Base-by-base conservation (phyloP, 331 rosid species). In the Quercus tomentella region DNA sequence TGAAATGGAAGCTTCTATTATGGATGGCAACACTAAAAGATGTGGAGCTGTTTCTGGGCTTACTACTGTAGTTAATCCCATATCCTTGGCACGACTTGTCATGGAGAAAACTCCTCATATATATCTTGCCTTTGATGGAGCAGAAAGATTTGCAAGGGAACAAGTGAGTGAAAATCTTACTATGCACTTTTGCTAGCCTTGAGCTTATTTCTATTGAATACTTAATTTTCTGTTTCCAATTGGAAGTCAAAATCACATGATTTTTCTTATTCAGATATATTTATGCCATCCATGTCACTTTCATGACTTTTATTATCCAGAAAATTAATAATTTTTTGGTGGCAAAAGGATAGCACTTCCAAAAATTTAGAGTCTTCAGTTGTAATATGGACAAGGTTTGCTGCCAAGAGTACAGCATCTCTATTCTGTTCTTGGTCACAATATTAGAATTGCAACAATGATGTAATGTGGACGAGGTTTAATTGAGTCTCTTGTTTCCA, bases 31-130 rank as follows among this genome's bases (percentile, higher is more conserved):
- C 37, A 84, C 89, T 2, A 90, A 75, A 91, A 90, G 88, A 66
- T 95, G 97, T 68, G 98, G 97, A 31, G 94, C 97, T 56, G 97
- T 94, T 79, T 94, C 97, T 25, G 98, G 98, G 2, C 90, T 94
- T 56, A 85, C 88, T 1, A 94, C 97, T 1, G 95, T 94, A 7
- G 87, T 91, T 70, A 94, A 94, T 80, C 77, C 98, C 61, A 80
- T 94, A 49, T 94, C 97, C 57, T 79, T 94, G 60, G 98, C 97
- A 54, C 83, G 97, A 16, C 67, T 89, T 80, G 89, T 94, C 55
- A 92, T 94, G 98, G 97, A 92, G 9, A 90, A 87, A 35, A 94
- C 98, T 15, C 96, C 97, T 75, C 97, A 89, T 61, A 85, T 94
- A 3, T 94, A 89, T 82, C 90, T 94, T 8, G 98, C 92, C 4